Base-by-base conservation (phyloP, 2,329 filamentous ascomycete species). In the Colletotrichum tropicicola region DNA sequence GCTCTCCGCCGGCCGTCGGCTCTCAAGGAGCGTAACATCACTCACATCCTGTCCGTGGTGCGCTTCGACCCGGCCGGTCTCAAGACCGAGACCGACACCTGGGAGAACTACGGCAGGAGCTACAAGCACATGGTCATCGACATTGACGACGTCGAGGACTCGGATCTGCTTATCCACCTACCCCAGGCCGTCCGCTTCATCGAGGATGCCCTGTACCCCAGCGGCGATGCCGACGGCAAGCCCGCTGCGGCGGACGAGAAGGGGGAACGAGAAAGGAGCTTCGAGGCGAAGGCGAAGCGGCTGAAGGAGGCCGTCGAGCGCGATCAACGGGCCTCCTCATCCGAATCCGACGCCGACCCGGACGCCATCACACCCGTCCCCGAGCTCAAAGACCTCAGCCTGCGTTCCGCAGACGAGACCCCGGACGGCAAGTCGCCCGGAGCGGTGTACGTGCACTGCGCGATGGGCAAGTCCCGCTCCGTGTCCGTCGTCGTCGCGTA, bases 391-490 rank as follows among this genome's bases (percentile, higher is more conserved):
- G 30, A 63, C 35, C 51, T 69, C 37, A 51, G 58, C 8, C 54
- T 68, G 10, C 9, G 43, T 2, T 25, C 44, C 12, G 65, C 21
- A 35, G 68, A 15, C 53, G 68, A 49, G 51, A 63, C 59, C 68
- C 67, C 35, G n/a, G 21, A 67, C 51, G 55, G 65, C 67, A 47
- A 45, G 7, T 19, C 39, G 32, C 68, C 63, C 65, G 80, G 80
- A 27, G 84, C 79, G 13, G 85, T 89, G 27, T 85, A 84, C 59
- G 86, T 89, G 9, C 83, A 86, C 79, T 97, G 96, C 84, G 95
- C 94, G 21, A 97, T 97, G 89, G 96, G 96, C 56, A 97, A 97
- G 80, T 98, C 94, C 32, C 92, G 96, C 64, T 98, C 95, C 49
- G 92, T 95, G 69, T 91, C 93, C 30, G 88, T 92, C 69, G 86